Percentiles rank a stretch among this genome's conserved stretches.
Evolutionary conservation across 1,139 yeast genomes (phyloP).

Genomic region (Taiozyma onychis): DNA sequence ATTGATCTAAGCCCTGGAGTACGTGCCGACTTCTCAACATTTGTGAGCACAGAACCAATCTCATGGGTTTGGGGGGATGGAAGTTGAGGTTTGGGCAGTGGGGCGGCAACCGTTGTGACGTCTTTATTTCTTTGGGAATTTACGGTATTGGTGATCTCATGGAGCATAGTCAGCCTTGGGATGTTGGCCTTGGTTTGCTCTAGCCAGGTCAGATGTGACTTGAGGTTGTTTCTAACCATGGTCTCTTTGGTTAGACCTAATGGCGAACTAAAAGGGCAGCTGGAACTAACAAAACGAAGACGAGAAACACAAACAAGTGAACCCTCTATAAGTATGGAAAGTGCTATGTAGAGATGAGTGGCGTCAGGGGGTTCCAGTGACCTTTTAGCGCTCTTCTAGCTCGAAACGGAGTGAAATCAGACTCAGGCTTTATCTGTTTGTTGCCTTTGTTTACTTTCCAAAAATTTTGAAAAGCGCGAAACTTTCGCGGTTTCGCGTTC

Average conservation of each 20-base stretch:
- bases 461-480: neutral
- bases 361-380: too few relatives aligned
- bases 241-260: neutral
- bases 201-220: conserved; percentile 20
- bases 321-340: neutral
- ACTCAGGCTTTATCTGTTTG: too few relatives aligned
- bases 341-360: too few relatives aligned
- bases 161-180: conserved; percentile 6
- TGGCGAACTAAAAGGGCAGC: neutral
- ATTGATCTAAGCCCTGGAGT: conserved; percentile 16
- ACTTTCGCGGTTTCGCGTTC: neutral
- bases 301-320: too few relatives aligned
- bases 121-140: neutral
- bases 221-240: conserved; percentile 19
- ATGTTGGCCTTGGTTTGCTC: conserved; percentile 16
- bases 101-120: neutral
- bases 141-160: conserved; percentile 5
- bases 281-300: neutral
- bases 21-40: conserved; percentile 13
- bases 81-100: neutral
- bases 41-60: conserved; percentile 13
- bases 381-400: too few relatives aligned
- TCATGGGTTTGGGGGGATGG: conserved; percentile 3
- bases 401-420: too few relatives aligned
- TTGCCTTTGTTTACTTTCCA: neutral